A percentile compares a stretch with the other conserved stretches of the same genome.
Conservation (phyloP, 2,329 filamentous ascomycete genomes). For the Fusarium chlamydosporum region DNA sequence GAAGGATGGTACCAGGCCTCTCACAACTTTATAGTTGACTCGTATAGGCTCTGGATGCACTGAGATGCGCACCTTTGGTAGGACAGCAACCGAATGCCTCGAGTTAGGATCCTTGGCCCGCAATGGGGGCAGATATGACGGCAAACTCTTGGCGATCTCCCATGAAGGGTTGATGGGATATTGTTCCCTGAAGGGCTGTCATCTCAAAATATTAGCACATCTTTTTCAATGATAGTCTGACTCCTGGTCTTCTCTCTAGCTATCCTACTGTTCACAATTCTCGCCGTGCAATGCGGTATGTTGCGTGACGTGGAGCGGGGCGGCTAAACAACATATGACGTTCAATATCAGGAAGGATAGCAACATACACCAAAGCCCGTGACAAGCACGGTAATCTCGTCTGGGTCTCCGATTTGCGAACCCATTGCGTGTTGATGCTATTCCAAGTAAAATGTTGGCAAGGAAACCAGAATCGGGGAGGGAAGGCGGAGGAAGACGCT, state of each 20-base stretch:
- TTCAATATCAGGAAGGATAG: slow-evolving; percentile 4
- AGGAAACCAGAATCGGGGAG: neutral
- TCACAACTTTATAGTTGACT: slow-evolving; percentile 78
- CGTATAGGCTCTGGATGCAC: slow-evolving; percentile 76
- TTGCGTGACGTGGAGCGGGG: slow-evolving; percentile 35
- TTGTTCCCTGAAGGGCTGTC: slow-evolving; percentile 80
- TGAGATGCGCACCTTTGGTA: slow-evolving; percentile 70
- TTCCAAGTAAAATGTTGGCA: neutral
- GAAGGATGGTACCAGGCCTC: slow-evolving; percentile 73
- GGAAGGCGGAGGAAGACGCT: neutral
- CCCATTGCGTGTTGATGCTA: slow-evolving; percentile 50
- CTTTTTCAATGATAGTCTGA: neutral
- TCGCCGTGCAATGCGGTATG: neutral
- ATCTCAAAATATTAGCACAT: slow-evolving; percentile 33
- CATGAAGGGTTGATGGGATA: slow-evolving; percentile 84
- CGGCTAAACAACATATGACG: slow-evolving; percentile 23
- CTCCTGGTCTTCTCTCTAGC: neutral
- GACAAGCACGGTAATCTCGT: slow-evolving; percentile 71
- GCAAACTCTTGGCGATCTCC: slow-evolving; percentile 80
- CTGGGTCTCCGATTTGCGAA: slow-evolving; percentile 55
- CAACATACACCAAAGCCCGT: slow-evolving; percentile 72
- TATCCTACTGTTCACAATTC: neutral
- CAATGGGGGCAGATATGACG: slow-evolving; percentile 70
- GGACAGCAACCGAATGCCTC: slow-evolving; percentile 48
- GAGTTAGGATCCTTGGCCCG: slow-evolving; percentile 59